Base-by-base conservation (phyloP, 169 alveolate species). In the Plasmodium falciparum region DNA sequence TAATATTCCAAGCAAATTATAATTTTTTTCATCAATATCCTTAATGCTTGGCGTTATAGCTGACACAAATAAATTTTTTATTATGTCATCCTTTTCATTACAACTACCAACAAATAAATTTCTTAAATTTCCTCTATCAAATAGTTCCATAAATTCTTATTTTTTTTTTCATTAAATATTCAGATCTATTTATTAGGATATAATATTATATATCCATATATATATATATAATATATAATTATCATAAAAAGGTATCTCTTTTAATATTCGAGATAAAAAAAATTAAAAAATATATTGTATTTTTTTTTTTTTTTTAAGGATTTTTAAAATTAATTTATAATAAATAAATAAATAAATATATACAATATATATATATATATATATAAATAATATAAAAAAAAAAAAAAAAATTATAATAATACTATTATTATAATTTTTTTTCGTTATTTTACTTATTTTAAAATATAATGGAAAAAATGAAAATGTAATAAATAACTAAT, bases 11-110 rank as follows among this genome's bases (percentile, higher is more conserved):
- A 80, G 50, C 59, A 80, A 80, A 80, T 80, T 50, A 47, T 33
- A 67, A 39, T 69, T 67, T 80, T 80, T 80, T 80, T 69, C 90
- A 50, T 80, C 90, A 12, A 80, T 56, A 62, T 80, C 90, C 71
- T 80, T 80, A 54, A 80, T 63, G 17, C 85, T 29, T 50, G 47
- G 56, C 12, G 90, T 80, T 56, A 80, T 49, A n/a, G 69, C 83
- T 67, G 80, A 33, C 26, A 17, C 26, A 66, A 26, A 80, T 43
- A 80, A 80, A 54, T 80, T 54, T 29, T 69, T 80, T 54, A 80
- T 80, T 56, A 69, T 76, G 66, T 78, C 71, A 8, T 80, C 90
- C 65, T 69, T 80, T 56, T 67, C 83, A 70, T 52, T 17, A 29
- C 56, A 66, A 69, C 63, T 56, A 29, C 58, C 90, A 67, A 50